Conservation (phyloP, 805 yeast genomes). For the Hemisphaericaspora nanyangensis region DNA sequence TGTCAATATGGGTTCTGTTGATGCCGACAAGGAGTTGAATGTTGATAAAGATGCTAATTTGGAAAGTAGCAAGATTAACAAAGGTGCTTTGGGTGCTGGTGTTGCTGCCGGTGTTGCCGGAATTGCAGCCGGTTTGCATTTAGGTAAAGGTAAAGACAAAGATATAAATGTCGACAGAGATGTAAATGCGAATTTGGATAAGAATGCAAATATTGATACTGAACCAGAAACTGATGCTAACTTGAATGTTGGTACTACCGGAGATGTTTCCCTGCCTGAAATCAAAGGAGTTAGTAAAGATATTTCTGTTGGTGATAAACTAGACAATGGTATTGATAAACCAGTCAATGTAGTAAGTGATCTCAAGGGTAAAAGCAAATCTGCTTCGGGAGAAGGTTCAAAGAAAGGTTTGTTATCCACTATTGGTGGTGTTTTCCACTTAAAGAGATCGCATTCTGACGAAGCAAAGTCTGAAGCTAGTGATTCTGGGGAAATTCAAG, state of each 20-base stretch:
- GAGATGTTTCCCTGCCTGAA: neutral
- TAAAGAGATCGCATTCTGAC: neutral
- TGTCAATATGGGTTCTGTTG: neutral
- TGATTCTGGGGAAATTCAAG: too few relatives aligned
- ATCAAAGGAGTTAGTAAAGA: neutral
- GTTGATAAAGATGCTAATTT: neutral
- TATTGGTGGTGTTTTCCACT: neutral
- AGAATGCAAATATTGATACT: neutral
- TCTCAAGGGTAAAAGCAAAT: too few relatives aligned
- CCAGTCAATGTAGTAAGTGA: too few relatives aligned
- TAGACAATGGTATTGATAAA: neutral
- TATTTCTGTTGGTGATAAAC: neutral
- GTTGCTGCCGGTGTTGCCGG: slow-evolving; percentile 2
- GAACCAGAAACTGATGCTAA: neutral
- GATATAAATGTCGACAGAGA: neutral
- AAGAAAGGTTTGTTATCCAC: neutral
- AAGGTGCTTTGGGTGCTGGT: slow-evolving; percentile 4
- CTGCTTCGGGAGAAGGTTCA: neutral
- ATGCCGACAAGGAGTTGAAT: neutral
- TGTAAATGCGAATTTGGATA: neutral
- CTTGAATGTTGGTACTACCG: neutral
- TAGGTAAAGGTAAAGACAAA: neutral
- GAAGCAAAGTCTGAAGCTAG: neutral
- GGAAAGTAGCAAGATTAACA: slow-evolving; percentile 1
- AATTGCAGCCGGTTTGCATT: neutral